Evolutionary conservation across 2,329 filamentous ascomycete genomes (phyloP).

Genomic region (Talaromyces atroroseus): DNA sequence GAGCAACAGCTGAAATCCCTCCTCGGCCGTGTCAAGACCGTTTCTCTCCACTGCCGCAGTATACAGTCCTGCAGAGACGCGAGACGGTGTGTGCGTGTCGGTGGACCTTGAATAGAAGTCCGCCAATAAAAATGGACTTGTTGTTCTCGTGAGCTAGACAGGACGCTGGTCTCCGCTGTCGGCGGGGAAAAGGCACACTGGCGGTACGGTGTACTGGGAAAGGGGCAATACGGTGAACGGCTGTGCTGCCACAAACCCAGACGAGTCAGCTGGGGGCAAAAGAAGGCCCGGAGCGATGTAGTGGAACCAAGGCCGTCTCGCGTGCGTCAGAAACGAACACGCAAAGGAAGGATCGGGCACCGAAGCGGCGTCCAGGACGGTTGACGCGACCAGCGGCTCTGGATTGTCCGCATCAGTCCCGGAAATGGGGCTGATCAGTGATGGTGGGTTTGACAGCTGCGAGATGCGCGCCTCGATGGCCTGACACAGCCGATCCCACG

Average conservation of each 20-base stretch:
- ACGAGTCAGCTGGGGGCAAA: neutral
- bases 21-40: slow-evolving; percentile 5
- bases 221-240: neutral
- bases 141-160: slow-evolving; percentile 17
- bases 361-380: slow-evolving; percentile 1
- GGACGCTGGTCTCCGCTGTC: slow-evolving; percentile 17
- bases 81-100: slow-evolving; percentile 16
- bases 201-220: slow-evolving; percentile 16
- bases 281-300: slow-evolving; percentile 3
- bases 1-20: slow-evolving; percentile 6
- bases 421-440: slow-evolving; percentile 1
- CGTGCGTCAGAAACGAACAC: slow-evolving; percentile 1
- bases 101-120: slow-evolving; percentile 16
- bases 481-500: slow-evolving; percentile 2
- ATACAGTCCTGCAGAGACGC: slow-evolving; percentile 14
- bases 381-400: slow-evolving; percentile 14
- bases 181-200: slow-evolving; percentile 25
- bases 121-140: slow-evolving; percentile 14
- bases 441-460: no score
- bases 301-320: neutral
- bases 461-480: slow-evolving; percentile 22
- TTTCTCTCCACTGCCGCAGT: slow-evolving; percentile 2
- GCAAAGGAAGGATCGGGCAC: slow-evolving; percentile 2
- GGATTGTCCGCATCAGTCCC: slow-evolving; percentile 10
- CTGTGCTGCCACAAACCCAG: neutral